Evolutionary conservation across 225 moss, liverwort and hornwort genomes (phyloP).

Genomic region (Bryum argenteum): DNA sequence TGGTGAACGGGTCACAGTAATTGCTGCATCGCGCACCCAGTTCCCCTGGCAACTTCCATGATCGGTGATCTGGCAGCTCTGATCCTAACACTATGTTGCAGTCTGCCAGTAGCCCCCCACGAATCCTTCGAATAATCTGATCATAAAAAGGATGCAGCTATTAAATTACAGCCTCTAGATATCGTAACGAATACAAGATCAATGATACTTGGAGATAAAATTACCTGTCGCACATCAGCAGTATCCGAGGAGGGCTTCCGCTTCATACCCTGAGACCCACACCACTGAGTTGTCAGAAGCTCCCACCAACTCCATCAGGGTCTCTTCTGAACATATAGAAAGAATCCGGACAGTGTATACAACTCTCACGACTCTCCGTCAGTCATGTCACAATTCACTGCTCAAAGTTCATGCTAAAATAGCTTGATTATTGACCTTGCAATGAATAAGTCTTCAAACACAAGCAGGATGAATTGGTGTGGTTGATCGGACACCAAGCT

Average conservation of each 20-base stretch:
- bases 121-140: conserved; percentile 71
- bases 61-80: conserved; percentile 60
- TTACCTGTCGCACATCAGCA: conserved; percentile 61
- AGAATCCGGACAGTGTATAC: background rate
- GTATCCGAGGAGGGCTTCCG: conserved; percentile 37
- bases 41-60: conserved; percentile 81
- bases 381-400: conserved; percentile 3
- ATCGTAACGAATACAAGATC: background rate
- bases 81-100: conserved; percentile 90
- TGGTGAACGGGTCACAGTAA: conserved; percentile 50
- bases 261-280: conserved; percentile 44
- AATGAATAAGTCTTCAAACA: background rate
- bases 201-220: background rate
- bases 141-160: conserved; percentile 9
- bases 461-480: conserved; percentile 1
- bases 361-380: background rate
- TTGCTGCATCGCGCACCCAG: conserved; percentile 82
- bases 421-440: background rate
- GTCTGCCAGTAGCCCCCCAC: conserved; percentile 57
- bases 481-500: background rate
- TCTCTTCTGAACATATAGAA: background rate
- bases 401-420: background rate
- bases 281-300: conserved; percentile 30
- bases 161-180: background rate
- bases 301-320: background rate